Conservation (phyloP, 2,329 filamentous ascomycete species). For the Ilyonectria robusta region DNA sequence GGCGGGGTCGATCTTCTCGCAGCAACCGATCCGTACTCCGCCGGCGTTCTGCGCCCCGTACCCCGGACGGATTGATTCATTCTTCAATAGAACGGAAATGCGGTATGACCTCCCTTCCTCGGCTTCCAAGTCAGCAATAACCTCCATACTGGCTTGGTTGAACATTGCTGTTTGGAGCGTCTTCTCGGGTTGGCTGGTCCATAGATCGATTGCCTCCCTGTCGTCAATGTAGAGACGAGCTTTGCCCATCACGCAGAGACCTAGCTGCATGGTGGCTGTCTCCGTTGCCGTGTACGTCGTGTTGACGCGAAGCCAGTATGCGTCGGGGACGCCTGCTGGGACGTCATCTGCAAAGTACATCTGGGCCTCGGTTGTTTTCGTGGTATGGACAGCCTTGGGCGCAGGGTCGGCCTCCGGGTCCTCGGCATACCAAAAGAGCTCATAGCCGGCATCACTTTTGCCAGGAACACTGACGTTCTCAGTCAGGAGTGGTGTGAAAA, state of each 20-base stretch:
- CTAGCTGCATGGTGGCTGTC: constrained; percentile 42
- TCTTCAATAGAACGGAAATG: constrained; percentile 33
- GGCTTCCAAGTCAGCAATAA: constrained; percentile 14
- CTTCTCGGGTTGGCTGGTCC: constrained; percentile 51
- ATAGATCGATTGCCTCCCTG: constrained; percentile 50
- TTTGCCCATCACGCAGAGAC: constrained; percentile 53
- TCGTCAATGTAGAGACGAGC: constrained; percentile 53
- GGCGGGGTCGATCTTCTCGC: constrained; percentile 38
- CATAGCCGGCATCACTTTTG: no score
- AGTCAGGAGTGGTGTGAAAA: no score
- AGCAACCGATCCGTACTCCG: constrained; percentile 30
- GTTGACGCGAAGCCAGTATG: constrained; percentile 35
- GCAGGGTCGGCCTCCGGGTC: constrained; percentile 1
- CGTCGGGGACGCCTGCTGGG: background rate
- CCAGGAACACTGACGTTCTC: no score
- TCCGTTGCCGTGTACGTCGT: constrained; percentile 21
- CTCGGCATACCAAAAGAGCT: background rate
- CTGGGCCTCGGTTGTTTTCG: constrained; percentile 4
- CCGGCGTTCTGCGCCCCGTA: constrained; percentile 31
- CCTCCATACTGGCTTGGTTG: constrained; percentile 40
- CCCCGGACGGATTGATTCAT: constrained; percentile 32
- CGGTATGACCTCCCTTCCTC: constrained; percentile 20
- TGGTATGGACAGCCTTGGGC: background rate
- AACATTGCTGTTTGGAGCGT: constrained; percentile 54
- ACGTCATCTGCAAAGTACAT: constrained; percentile 25